phyloP scores from a whole-genome alignment of 768 basidiomycete genomes.

The Crepidotus variabilis region DNA sequence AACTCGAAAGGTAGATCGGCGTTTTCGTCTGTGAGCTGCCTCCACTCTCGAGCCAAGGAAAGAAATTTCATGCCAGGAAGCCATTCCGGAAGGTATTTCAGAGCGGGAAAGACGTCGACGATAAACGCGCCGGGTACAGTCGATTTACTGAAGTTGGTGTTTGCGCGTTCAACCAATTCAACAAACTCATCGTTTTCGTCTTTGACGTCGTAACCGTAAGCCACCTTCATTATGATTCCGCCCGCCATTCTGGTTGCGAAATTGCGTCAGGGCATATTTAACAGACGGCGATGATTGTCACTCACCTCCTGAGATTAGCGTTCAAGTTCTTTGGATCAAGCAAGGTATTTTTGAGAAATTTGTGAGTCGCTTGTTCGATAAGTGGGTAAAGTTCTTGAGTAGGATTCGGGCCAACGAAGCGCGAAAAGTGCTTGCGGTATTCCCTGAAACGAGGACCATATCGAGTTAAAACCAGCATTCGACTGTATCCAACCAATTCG shows the following conservation, averaged over 20 bases:
- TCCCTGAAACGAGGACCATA: conserved; percentile 41
- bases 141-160: conserved; percentile 46
- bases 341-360: conserved; percentile 33
- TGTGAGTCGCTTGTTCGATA: conserved; percentile 29
- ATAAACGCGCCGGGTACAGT: conserved; percentile 45
- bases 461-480: conserved; percentile 39
- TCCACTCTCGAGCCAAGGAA: conserved; percentile 37
- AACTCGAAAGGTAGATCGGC: conserved; percentile 40
- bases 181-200: conserved; percentile 53
- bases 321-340: conserved; percentile 27
- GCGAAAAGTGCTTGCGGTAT: conserved; percentile 41
- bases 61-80: conserved; percentile 56
- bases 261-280: not conserved
- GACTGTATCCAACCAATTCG: conserved; percentile 43
- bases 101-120: conserved; percentile 37
- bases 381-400: conserved; percentile 28
- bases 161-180: conserved; percentile 46
- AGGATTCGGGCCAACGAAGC: conserved; percentile 31
- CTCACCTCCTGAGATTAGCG: conserved; percentile 39
- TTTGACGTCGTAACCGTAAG: conserved; percentile 56
- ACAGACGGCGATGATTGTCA: not conserved
- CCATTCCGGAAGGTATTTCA: conserved; percentile 52
- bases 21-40: conserved; percentile 32
- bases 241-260: conserved; percentile 39
- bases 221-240: conserved; percentile 48